These are phyloP conservation scores for Mycena sp. DNA, from an alignment of 1,284 basidiomycete genomes.

Conservation along the genomic window DNA sequence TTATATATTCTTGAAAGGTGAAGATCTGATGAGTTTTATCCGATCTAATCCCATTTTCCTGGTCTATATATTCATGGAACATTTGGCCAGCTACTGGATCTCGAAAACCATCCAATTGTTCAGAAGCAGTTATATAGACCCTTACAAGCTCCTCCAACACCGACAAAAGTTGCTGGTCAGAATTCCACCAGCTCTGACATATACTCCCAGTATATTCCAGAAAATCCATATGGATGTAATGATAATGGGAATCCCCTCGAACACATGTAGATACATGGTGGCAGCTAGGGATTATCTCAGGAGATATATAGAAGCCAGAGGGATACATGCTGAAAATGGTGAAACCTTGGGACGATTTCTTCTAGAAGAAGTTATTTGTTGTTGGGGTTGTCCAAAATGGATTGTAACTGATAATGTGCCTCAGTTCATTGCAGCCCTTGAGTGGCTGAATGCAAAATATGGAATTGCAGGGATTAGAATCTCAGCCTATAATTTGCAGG, in stretches of 20 bases:
- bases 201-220: constrained; percentile 28
- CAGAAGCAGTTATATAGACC: too few relatives aligned
- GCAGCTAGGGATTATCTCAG: constrained; percentile 3
- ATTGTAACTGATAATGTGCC: constrained; percentile 45
- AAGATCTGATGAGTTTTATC: neutral
- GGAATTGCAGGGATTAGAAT: constrained; percentile 51
- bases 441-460: constrained; percentile 42
- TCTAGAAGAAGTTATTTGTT: constrained; percentile 30
- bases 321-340: constrained; percentile 29
- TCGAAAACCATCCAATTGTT: too few relatives aligned
- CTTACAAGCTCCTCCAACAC: too few relatives aligned
- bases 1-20: too few relatives aligned
- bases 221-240: constrained; percentile 27
- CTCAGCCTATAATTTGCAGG: constrained; percentile 53
- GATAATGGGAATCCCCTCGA: constrained; percentile 14
- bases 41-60: too few relatives aligned
- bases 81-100: too few relatives aligned
- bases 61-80: constrained; percentile 26
- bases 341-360: constrained; percentile 34
- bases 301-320: constrained; percentile 27
- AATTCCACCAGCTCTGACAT: constrained; percentile 16
- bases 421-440: constrained; percentile 43
- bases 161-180: too few relatives aligned
- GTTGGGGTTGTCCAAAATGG: constrained; percentile 33
- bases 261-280: neutral